Conservation (phyloP, 257 asterid species). For the Solanum corneliomulleri region DNA sequence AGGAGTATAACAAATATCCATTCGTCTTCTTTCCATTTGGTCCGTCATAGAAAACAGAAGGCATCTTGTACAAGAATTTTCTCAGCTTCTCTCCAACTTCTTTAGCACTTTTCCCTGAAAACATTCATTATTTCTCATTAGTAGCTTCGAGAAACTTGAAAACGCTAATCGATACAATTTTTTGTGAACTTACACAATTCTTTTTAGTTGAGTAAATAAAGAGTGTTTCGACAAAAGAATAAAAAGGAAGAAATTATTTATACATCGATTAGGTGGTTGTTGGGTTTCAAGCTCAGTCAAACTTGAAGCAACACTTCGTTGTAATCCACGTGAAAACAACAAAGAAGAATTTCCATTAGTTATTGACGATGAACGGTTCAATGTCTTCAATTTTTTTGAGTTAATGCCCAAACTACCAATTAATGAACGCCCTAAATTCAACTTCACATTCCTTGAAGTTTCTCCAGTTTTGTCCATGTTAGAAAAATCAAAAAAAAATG, state of each 20-base stretch:
- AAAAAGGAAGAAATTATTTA: not conserved
- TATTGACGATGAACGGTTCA: constrained; percentile 13
- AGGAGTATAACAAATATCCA: constrained; percentile 49
- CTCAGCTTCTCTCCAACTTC: not conserved
- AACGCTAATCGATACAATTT: not conserved
- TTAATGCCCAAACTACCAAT: too few relatives aligned
- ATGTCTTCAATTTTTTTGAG: too few relatives aligned
- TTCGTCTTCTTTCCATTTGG: constrained; percentile 34
- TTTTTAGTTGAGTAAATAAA: too few relatives aligned
- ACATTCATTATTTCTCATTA: not conserved
- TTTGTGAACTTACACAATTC: not conserved
- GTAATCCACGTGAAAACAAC: constrained; percentile 28
- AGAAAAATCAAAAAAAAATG: not conserved
- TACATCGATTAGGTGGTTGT: not conserved
- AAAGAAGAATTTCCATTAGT: constrained; percentile 21
- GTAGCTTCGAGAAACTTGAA: not conserved
- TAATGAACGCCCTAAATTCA: too few relatives aligned
- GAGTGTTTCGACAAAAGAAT: not conserved
- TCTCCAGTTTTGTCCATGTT: constrained; percentile 14
- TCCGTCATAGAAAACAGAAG: constrained; percentile 41
- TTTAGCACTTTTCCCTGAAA: not conserved
- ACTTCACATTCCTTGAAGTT: not conserved
- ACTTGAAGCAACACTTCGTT: constrained; percentile 40
- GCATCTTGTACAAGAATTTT: constrained; percentile 35
- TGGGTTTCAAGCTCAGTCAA: constrained; percentile 25